phyloP scores from a whole-genome alignment of 305 asterid genomes.

The Fraxinus sp. region DNA sequence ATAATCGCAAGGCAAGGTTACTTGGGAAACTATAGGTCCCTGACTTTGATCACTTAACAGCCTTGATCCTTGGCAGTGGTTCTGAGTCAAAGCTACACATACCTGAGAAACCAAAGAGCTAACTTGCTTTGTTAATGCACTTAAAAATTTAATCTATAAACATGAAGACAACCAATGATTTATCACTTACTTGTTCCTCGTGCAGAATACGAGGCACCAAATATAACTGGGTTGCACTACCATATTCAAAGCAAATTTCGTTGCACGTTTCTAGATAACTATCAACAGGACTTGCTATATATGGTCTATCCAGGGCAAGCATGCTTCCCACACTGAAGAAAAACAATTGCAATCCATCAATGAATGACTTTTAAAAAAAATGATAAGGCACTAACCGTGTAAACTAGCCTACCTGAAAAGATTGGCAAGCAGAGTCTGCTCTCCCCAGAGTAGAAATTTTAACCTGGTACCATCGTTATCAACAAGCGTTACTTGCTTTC shows the following conservation, averaged over 20 bases:
- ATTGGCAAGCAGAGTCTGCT: conserved; percentile 72
- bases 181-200: conserved; percentile 67
- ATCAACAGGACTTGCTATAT: conserved; percentile 50
- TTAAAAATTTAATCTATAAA: conserved; percentile 14
- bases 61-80: conserved; percentile 66
- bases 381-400: conserved; percentile 3
- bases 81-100: conserved; percentile 66
- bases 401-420: conserved; percentile 62
- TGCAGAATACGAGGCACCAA: conserved; percentile 70
- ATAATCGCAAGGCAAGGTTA: conserved; percentile 84
- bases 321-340: conserved; percentile 81
- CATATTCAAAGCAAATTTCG: conserved; percentile 74
- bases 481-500: conserved; percentile 72
- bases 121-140: conserved; percentile 3
- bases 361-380: neutral
- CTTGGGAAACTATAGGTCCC: conserved; percentile 77
- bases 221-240: conserved; percentile 81
- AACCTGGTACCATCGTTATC: conserved; percentile 67
- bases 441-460: conserved; percentile 84
- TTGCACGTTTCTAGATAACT: conserved; percentile 45
- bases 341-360: conserved; percentile 23
- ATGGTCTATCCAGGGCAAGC: conserved; percentile 92
- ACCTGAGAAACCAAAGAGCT: conserved; percentile 51
- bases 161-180: conserved; percentile 11
- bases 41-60: conserved; percentile 53